Conservation (phyloP, 345 rosid species). For the Eucalyptus rudis region DNA sequence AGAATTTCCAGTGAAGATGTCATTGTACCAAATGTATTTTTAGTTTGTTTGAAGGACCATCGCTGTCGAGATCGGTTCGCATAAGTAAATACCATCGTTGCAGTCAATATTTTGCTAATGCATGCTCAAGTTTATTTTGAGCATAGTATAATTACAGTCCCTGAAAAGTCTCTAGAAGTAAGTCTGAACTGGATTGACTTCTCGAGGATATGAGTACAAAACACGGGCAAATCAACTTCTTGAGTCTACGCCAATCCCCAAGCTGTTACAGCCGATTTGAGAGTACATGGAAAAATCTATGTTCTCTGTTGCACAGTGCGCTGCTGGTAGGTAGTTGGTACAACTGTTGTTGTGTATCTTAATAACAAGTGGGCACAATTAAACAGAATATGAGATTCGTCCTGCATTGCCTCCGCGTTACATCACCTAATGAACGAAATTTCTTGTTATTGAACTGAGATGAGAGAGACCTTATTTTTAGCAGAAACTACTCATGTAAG, state of each 20-base stretch:
- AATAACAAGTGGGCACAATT: background rate
- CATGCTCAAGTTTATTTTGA: background rate
- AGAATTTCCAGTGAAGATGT: background rate
- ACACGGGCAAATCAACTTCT: background rate
- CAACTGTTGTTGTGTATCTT: background rate
- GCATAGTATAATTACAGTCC: background rate
- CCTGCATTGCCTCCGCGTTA: background rate
- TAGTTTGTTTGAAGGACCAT: background rate
- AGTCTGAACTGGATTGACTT: background rate
- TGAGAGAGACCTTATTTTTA: background rate
- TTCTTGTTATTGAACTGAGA: background rate
- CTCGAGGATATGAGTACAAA: background rate
- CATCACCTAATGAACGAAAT: background rate
- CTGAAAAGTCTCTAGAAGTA: background rate
- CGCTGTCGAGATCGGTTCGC: background rate
- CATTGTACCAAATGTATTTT: too few relatives aligned
- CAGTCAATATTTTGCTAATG: background rate
- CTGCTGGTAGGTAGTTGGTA: background rate
- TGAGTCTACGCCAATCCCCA: background rate
- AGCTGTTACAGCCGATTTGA: background rate
- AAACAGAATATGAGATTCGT: background rate
- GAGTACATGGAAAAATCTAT: background rate
- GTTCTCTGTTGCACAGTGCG: background rate
- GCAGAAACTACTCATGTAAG: background rate
- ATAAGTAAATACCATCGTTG: background rate